phyloP scores from a whole-genome alignment of 148 eudicot species.

The Arbutus unedo region DNA sequence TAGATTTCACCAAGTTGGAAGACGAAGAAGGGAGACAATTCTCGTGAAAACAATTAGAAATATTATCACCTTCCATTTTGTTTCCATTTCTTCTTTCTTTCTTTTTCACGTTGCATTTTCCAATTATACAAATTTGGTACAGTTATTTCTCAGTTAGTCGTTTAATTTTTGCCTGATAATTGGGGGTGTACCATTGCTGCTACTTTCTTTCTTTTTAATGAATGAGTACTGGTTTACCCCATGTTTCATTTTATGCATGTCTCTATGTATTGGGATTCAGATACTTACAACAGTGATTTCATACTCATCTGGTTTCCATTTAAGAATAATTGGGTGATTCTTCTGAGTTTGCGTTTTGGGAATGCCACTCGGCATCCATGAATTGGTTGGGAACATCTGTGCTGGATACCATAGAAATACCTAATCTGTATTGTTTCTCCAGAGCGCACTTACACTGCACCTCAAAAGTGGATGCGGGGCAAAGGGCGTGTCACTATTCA shows the following conservation, averaged over 20 bases:
- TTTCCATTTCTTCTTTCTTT: neutral
- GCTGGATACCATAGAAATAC: neutral
- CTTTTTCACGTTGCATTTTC: neutral
- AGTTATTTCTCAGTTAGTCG: neutral
- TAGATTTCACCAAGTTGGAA: neutral
- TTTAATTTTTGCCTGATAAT: neutral
- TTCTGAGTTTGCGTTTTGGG: neutral
- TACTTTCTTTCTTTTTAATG: neutral
- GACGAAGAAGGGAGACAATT: neutral
- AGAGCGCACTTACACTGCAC: slow-evolving; percentile 86
- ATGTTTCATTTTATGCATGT: neutral
- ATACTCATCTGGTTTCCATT: neutral
- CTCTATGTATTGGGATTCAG: neutral
- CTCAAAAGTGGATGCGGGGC: slow-evolving; percentile 94
- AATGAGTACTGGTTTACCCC: neutral
- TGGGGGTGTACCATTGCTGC: neutral
- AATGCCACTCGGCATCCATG: neutral
- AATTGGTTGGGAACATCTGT: neutral
- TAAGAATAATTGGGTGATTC: neutral
- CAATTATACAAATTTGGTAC: neutral
- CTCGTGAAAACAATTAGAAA: neutral
- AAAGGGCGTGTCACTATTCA: slow-evolving; percentile 94
- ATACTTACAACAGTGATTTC: neutral
- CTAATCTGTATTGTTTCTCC: slow-evolving; percentile 22
- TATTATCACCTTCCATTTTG: neutral